A percentile compares a stretch with the other conserved stretches of the same genome.
These are phyloP conservation scores for Herpotrichia juniperi DNA, from an alignment of 2,329 filamentous ascomycete genomes.

Conservation along the genomic window DNA sequence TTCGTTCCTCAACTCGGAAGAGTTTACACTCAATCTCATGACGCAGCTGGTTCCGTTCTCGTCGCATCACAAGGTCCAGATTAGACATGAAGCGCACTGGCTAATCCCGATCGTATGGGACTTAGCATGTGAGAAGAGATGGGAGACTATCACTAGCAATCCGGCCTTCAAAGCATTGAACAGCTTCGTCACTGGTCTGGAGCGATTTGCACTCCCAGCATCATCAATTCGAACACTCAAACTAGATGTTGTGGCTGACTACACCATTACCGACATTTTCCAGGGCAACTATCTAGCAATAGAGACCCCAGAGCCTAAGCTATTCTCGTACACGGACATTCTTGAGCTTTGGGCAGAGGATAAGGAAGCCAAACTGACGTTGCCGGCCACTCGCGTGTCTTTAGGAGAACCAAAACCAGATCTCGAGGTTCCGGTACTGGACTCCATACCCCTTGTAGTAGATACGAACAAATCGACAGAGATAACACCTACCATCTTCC, in stretches of 20 bases:
- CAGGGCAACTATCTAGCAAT: constrained; percentile 53
- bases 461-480: neutral
- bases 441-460: neutral
- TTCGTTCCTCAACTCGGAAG: constrained; percentile 43
- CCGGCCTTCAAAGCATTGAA: constrained; percentile 51
- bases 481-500: constrained; percentile 44
- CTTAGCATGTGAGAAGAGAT: constrained; percentile 42
- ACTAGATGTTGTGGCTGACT: constrained; percentile 51
- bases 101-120: constrained; percentile 53
- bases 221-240: constrained; percentile 45
- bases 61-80: constrained; percentile 57
- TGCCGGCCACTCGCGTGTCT: constrained; percentile 35
- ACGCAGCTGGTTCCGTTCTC: constrained; percentile 51
- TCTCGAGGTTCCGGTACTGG: neutral
- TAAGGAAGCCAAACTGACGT: neutral
- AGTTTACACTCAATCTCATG: constrained; percentile 48
- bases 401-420: constrained; percentile 28
- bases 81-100: constrained; percentile 61
- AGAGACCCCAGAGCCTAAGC: constrained; percentile 48
- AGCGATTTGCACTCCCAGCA: constrained; percentile 49
- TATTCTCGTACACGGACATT: constrained; percentile 50
- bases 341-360: constrained; percentile 39
- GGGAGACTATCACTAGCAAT: constrained; percentile 46
- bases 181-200: constrained; percentile 50
- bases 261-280: constrained; percentile 52